Base-by-base conservation (phyloP, 2,329 filamentous ascomycete genomes). In the Phialemonium atrogriseum region DNA sequence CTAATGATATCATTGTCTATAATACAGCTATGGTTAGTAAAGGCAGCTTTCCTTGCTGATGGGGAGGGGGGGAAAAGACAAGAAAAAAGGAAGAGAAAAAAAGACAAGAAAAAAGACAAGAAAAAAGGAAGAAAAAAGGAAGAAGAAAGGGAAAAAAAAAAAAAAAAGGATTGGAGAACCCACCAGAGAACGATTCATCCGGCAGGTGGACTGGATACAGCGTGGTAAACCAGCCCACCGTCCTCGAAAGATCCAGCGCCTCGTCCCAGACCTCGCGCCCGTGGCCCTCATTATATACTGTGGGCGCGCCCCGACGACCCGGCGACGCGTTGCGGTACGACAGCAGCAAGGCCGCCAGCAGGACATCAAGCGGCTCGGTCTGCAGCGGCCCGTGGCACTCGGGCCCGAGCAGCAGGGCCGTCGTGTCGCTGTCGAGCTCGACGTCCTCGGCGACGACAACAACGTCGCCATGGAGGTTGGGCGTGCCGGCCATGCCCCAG, bases 191-290 rank as follows among this genome's bases (percentile, higher is more conserved):
- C 20, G 41, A 41, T 27, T 46, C 42, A 10, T 44, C 32, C 14
- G 36, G 34, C 3, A 40, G 10, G 11, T 44, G 43, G 0, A 60
- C 31, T 0, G 62, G 62, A 12, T 40, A 52, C 12, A 66, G 43
- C 0, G 59, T 59, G 2, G 63, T 65, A 28, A 66, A 66, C 62
- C 62, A 67, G 2, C 63, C 63, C 1, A 66, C 56, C 0, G 58
- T 64, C 1, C 49, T 35, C 0, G 60, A 59, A 2, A 58, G 32
- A 25, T 66, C 53, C 8, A 59, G 41, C 1, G 27, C 24, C 3
- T 42, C 18, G 15, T 50, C 45, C 47, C 52, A 56, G 1, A 51
- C 33, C 30, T 66, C 60, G 5, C 63, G 50, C 1, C 62, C 63
- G n/a, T 66, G 62, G 0, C 54, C 51, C 34, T 66, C 61, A 17